A percentile compares a stretch with the other conserved stretches of the same genome.
phyloP scores from a whole-genome alignment of 257 asterid genomes.

The Ajuga chamaepitys region DNA sequence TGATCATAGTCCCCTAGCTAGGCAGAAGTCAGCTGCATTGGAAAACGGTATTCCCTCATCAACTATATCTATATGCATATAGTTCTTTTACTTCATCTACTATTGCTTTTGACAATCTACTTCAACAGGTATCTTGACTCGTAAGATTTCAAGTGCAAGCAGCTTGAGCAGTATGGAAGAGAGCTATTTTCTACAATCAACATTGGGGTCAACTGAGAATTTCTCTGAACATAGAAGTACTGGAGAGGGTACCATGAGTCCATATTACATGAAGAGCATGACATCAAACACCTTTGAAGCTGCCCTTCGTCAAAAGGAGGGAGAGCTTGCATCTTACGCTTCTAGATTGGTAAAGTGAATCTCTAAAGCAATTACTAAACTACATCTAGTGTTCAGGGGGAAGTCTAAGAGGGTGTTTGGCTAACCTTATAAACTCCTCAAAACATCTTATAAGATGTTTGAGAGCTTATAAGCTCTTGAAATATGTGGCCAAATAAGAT shows the following conservation, averaged over 20 bases:
- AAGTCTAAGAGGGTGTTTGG: too few species aligned
- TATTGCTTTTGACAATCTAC: conserved; percentile 14
- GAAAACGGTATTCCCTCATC: conserved; percentile 59
- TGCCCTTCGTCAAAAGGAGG: conserved; percentile 96
- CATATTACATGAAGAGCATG: conserved; percentile 77
- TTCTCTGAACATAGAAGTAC: conserved; percentile 56
- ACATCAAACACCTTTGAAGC: conserved; percentile 83
- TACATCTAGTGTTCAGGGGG: neutral
- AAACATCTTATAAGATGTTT: too few species aligned
- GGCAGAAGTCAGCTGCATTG: conserved; percentile 56
- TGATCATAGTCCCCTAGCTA: conserved; percentile 51
- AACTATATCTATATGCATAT: neutral
- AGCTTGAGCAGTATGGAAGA: conserved; percentile 97
- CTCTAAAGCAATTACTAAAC: conserved; percentile 3
- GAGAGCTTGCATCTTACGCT: conserved; percentile 95
- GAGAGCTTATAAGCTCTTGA: too few species aligned
- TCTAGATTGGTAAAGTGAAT: conserved; percentile 68
- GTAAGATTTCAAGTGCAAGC: conserved; percentile 78
- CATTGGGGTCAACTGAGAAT: conserved; percentile 76
- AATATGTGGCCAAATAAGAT: too few species aligned
- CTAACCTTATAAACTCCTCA: too few species aligned
- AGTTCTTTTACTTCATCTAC: neutral
- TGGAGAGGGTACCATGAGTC: conserved; percentile 61
- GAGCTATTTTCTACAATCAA: conserved; percentile 83
- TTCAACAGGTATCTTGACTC: conserved; percentile 66